Conservation (phyloP, 2,329 filamentous ascomycete species). For the Cladosporium sp. region DNA sequence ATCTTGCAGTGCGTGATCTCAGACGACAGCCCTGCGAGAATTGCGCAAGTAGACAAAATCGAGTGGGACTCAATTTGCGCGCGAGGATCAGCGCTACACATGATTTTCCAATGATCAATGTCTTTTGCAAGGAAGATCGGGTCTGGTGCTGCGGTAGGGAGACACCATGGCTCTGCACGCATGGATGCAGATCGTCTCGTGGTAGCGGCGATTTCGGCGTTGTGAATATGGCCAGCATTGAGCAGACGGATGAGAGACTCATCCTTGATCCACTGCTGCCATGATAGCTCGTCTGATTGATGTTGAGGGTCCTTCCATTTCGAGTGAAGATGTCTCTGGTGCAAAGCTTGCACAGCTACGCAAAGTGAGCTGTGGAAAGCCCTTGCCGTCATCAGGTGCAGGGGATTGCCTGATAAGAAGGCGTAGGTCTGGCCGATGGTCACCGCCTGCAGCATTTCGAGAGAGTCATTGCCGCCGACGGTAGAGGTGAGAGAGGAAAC, state of each 20-base stretch:
- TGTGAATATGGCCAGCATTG: conserved; percentile 12
- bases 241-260: conserved; percentile 12
- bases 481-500: not conserved
- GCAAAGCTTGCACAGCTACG: not conserved
- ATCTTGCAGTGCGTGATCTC: not conserved
- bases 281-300: not conserved
- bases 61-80: not conserved
- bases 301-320: not conserved
- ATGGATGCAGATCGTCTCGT: conserved; percentile 2
- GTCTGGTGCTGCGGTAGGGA: not conserved
- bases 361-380: conserved; percentile 13
- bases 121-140: not conserved
- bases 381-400: conserved; percentile 10
- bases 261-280: conserved; percentile 10
- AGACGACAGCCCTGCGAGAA: not conserved
- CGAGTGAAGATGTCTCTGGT: not conserved
- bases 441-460: conserved; percentile 17
- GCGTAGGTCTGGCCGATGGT: conserved; percentile 18
- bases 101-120: not conserved
- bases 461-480: not conserved
- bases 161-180: not conserved
- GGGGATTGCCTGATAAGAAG: conserved; percentile 10
- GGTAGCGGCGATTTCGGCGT: conserved; percentile 16
- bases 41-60: not conserved
- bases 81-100: not conserved